phyloP scores from a whole-genome alignment of 345 rosid species.

The Acer saccharum region DNA sequence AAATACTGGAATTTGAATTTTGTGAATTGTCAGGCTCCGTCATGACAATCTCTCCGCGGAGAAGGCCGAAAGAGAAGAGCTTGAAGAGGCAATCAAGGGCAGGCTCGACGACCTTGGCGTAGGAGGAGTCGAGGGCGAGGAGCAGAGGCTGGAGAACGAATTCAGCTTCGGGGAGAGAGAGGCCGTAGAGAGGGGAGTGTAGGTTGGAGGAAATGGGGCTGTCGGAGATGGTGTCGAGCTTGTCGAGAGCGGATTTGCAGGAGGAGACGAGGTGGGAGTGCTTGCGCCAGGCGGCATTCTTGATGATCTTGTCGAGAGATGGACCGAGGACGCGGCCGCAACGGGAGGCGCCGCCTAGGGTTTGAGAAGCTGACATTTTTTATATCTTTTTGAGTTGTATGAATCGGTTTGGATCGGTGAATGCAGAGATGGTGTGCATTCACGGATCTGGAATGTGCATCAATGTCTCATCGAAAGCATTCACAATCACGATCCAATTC shows the following conservation, averaged over 20 bases:
- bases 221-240: constrained; percentile 60
- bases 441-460: constrained; percentile 12
- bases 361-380: constrained; percentile 61
- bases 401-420: not conserved
- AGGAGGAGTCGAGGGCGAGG: constrained; percentile 70
- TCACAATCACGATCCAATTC: not conserved
- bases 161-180: constrained; percentile 67
- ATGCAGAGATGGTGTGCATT: constrained; percentile 9
- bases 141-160: constrained; percentile 62
- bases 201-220: constrained; percentile 32
- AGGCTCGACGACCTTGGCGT: constrained; percentile 75
- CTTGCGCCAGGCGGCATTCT: constrained; percentile 96
- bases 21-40: not conserved
- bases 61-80: constrained; percentile 71
- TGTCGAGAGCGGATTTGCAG: constrained; percentile 85
- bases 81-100: constrained; percentile 80
- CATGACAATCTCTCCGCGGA: constrained; percentile 55
- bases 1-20: not conserved
- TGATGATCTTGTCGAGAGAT: constrained; percentile 81
- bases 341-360: constrained; percentile 77
- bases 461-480: not conserved
- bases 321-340: constrained; percentile 86
- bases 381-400: not conserved
- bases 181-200: constrained; percentile 53
- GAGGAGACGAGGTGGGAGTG: constrained; percentile 84